Evolutionary conservation across 202 grass and related monocot species (phyloP), one percentile per base, ranked within the genome.

Genomic region (Alloteropsis angusta): DNA sequence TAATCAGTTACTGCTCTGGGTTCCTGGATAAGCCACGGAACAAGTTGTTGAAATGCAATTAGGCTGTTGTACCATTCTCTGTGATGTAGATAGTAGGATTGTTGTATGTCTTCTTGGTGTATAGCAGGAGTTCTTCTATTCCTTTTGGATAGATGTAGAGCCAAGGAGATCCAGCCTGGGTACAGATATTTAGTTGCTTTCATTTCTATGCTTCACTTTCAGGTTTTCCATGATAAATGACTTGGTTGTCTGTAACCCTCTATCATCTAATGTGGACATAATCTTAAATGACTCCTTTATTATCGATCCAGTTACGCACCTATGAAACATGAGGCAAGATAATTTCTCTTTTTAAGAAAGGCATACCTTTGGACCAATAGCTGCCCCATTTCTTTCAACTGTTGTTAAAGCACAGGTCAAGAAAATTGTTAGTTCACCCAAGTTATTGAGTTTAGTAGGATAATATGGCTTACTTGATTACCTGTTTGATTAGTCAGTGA

Each of bases 21-120:
- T 75, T 84, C 8, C 71, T 46, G 44, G 10, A 41, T 75, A 76
- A 84, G 56, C 13, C 71, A 52, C 15, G 14, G 80, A 73, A 43
- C 13, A 58, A 5, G 26, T 39, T 79, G 16, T 43, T 18, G 28
- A 39, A 75, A 45, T 80, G 34, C 26, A 43, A 35, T 63, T 68
- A 84, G 28, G 5, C 21, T 60, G 9, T 4, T 41, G 21, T 87
- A 95, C 95, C 95, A 52, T 98, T 98, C 78, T 98, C 95, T 68
- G 95, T 95, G 28, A 98, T 93, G 79, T 98, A 95, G 85, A 98
- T 89, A 39, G 60, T 61, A 37, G 95, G 90, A 30, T 92, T 98
- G 75, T 93, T 93, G 80, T 98, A 98, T 76, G 52, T 87, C 50
- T 79, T 86, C 79, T 89, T 98, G 42, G 86, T 83, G 78, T 98